These are phyloP conservation scores for Penicillium odoratum DNA, from an alignment of 495 filamentous ascomycete genomes.

Conservation along the genomic window DNA sequence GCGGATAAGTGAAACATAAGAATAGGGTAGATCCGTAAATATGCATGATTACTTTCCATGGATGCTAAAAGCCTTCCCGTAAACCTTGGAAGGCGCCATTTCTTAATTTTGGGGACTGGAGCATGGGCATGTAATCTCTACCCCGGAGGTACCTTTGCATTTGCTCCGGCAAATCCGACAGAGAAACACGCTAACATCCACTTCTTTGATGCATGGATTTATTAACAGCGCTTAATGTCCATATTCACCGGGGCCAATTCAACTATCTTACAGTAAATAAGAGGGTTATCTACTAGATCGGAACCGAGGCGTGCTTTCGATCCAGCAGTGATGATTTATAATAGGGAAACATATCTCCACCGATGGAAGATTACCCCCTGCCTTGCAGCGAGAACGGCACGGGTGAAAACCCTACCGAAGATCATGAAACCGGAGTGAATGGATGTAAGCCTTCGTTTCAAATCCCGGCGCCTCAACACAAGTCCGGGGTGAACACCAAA, in stretches of 20 bases:
- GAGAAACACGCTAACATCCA: too few species aligned
- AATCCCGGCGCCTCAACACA: background rate
- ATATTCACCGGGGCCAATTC: constrained; percentile 5
- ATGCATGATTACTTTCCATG: too few species aligned
- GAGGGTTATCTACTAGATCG: background rate
- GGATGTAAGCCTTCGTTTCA: constrained; percentile 12
- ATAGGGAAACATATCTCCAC: constrained; percentile 17
- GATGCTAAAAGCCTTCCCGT: background rate
- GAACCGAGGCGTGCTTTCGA: constrained; percentile 1
- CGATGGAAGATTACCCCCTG: constrained; percentile 19
- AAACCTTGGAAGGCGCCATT: background rate
- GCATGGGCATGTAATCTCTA: background rate
- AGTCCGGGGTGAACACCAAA: background rate
- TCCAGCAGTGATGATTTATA: background rate
- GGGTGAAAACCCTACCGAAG: constrained; percentile 3
- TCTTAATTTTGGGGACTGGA: background rate
- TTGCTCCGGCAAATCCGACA: background rate
- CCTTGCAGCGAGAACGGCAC: constrained; percentile 18
- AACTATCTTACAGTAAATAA: background rate
- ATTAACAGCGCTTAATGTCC: background rate
- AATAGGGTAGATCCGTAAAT: too few species aligned
- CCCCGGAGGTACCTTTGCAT: constrained; percentile 2
- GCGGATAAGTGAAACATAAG: too few species aligned
- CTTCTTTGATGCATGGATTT: background rate
- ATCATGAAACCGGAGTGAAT: constrained; percentile 21